Conservation (phyloP, 164 flowering plant species). For the Tetrastigma voinierianum region DNA sequence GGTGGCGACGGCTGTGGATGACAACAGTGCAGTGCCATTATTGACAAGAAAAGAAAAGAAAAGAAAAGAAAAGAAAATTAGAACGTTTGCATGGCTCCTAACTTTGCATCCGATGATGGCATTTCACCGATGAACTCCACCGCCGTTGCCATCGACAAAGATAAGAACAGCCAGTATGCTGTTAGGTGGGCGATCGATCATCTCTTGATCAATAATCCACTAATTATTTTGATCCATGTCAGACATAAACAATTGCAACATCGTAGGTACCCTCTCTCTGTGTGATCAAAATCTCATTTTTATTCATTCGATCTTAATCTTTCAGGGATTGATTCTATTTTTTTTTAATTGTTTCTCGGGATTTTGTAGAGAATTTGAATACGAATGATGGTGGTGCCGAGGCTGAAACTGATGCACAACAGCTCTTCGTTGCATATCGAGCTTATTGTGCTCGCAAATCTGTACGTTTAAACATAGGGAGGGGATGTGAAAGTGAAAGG, state of each 20-base stretch:
- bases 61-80: background rate
- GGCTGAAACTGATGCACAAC: conserved; percentile 2
- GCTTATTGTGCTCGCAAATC: conserved; percentile 58
- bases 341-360: background rate
- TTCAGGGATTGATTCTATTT: background rate
- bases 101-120: conserved; percentile 1
- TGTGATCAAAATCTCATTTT: background rate
- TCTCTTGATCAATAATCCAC: conserved; percentile 22
- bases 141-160: conserved; percentile 57
- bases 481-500: too few relatives aligned
- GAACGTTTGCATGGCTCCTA: conserved; percentile 11
- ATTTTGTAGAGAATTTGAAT: background rate
- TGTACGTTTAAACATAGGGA: conserved; percentile 23
- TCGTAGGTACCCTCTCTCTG: conserved; percentile 47
- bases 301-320: too few relatives aligned
- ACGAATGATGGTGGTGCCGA: background rate
- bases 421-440: conserved; percentile 45
- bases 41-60: too few relatives aligned
- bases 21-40: background rate
- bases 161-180: conserved; percentile 61
- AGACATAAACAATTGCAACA: conserved; percentile 15
- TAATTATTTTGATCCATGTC: conserved; percentile 49
- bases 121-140: conserved; percentile 13
- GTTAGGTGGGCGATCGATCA: conserved; percentile 58
- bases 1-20: background rate